These are phyloP conservation scores for Cyclostephanos tholiformis DNA, from an alignment of 108 stramenopile genomes.

Conservation along the genomic window DNA sequence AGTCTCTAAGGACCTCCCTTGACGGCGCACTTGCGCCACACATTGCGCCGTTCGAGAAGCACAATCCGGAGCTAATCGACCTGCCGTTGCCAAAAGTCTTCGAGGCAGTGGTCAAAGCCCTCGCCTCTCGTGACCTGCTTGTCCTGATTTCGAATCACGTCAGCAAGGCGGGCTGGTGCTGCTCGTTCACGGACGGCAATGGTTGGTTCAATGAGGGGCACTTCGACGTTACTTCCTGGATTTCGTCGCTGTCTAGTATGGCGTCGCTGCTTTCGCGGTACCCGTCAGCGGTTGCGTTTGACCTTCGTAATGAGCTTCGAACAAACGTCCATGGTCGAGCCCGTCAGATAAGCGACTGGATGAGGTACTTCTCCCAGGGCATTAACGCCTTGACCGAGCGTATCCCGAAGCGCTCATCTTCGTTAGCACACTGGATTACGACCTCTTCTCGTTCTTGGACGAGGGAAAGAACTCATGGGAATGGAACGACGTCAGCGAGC, in stretches of 20 bases:
- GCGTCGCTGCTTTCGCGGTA: slow-evolving; percentile 5
- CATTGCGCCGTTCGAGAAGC: slow-evolving; percentile 3
- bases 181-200: slow-evolving; percentile 21
- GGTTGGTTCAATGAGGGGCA: slow-evolving; percentile 18
- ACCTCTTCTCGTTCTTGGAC: no score
- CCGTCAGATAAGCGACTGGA: slow-evolving; percentile 9
- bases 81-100: slow-evolving; percentile 1
- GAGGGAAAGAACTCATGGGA: no score
- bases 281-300: slow-evolving; percentile 2
- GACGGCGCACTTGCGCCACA: background rate
- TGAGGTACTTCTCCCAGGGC: slow-evolving; percentile 19
- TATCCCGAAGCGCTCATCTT: no score
- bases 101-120: background rate
- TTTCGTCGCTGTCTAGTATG: slow-evolving; percentile 8
- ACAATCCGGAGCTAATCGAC: slow-evolving; percentile 24
- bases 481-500: no score
- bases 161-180: slow-evolving; percentile 21
- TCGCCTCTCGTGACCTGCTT: background rate
- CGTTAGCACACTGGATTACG: no score
- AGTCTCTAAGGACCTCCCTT: slow-evolving; percentile 7
- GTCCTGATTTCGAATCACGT: slow-evolving; percentile 19
- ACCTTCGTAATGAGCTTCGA: slow-evolving; percentile 12
- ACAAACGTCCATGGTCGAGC: background rate
- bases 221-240: slow-evolving; percentile 11
- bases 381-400: no score